Evolutionary conservation across 2,329 filamentous ascomycete species (phyloP).

Genomic region (Alternaria sp.): DNA sequence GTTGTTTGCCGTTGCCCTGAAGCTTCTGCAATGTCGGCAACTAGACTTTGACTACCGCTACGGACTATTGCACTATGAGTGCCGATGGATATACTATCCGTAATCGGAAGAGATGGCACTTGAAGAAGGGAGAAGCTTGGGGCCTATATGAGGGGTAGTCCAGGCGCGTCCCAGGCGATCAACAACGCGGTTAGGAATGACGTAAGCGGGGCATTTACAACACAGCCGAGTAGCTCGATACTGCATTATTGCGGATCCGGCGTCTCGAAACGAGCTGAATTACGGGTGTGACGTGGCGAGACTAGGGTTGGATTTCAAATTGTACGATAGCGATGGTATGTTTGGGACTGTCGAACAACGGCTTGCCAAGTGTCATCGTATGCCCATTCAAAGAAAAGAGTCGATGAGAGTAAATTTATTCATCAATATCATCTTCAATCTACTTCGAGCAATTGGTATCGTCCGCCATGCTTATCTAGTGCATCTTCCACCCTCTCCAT

Average conservation of each 20-base stretch:
- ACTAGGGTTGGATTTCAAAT: background rate
- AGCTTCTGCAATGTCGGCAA: background rate
- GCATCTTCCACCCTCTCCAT: slow-evolving; percentile 83
- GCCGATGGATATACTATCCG: background rate
- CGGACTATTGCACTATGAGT: background rate
- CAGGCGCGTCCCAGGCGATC: background rate
- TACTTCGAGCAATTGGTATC: slow-evolving; percentile 60
- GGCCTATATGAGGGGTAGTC: background rate
- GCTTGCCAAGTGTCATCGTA: background rate
- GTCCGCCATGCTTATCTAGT: slow-evolving; percentile 63
- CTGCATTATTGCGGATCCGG: background rate
- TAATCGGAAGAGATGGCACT: background rate
- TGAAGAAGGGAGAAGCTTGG: background rate
- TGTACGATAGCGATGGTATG: background rate
- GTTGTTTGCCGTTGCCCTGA: background rate
- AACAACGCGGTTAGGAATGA: background rate
- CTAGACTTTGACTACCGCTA: background rate
- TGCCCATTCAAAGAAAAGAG: background rate
- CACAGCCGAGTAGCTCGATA: background rate
- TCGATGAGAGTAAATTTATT: background rate
- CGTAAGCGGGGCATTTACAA: background rate
- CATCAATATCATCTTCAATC: slow-evolving; percentile 32
- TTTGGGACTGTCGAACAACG: background rate
- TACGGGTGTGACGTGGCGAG: background rate
- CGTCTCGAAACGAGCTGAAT: background rate